phyloP scores from a whole-genome alignment of 305 asterid species.

The Fraxinus xanthoxyloides region DNA sequence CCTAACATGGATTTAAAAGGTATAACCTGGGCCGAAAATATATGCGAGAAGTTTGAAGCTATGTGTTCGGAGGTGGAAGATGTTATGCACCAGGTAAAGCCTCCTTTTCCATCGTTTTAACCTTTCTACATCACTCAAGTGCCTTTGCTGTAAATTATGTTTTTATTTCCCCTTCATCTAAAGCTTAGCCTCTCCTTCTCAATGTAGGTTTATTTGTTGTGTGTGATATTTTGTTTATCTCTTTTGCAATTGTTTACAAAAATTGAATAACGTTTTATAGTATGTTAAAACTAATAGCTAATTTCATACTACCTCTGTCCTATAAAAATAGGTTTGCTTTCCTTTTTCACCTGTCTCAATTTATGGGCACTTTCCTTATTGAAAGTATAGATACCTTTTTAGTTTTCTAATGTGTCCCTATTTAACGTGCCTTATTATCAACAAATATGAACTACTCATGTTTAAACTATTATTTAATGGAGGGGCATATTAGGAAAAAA shows the following conservation, averaged over 20 bases:
- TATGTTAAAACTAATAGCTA: background rate
- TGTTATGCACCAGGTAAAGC: conserved; percentile 66
- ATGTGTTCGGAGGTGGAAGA: conserved; percentile 88
- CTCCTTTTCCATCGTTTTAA: conserved; percentile 2
- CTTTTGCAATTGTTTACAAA: background rate
- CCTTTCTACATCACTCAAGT: background rate
- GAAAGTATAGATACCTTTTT: background rate
- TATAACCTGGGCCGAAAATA: conserved; percentile 73
- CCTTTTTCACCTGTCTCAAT: background rate
- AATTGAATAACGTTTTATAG: background rate
- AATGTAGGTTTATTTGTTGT: background rate
- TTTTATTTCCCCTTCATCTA: background rate
- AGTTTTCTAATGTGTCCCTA: background rate
- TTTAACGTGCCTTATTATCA: background rate
- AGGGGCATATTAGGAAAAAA: background rate
- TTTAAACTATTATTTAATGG: background rate
- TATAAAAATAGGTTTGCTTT: background rate
- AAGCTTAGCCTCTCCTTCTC: background rate
- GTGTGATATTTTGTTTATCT: background rate
- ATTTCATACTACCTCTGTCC: background rate
- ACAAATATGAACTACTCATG: background rate
- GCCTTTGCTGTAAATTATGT: background rate
- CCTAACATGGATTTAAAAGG: conserved; percentile 64
- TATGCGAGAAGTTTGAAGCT: conserved; percentile 71
- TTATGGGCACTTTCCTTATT: background rate